Conservation (phyloP, 148 eudicot genomes). For the Simmondsia chinensis region DNA sequence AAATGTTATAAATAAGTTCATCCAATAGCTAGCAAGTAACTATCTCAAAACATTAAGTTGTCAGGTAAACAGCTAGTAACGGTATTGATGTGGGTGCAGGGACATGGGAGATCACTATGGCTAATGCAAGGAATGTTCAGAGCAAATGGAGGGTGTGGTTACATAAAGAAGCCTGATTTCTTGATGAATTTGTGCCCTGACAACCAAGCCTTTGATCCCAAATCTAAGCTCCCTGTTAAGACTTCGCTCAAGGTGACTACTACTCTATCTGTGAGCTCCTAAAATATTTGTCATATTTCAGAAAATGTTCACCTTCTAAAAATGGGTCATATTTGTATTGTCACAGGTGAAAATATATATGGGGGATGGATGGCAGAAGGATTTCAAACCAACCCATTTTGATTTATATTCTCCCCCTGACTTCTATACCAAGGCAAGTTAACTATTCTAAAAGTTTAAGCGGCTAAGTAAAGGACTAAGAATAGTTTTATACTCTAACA, state of each 20-base stretch:
- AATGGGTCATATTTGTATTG: too few species aligned
- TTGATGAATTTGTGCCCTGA: slow-evolving; percentile 32
- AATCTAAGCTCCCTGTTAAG: slow-evolving; percentile 40
- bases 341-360: slow-evolving; percentile 66
- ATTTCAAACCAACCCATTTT: slow-evolving; percentile 78
- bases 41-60: too few species aligned
- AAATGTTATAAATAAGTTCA: too few species aligned
- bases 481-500: too few species aligned
- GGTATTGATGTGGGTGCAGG: slow-evolving; percentile 47
- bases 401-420: slow-evolving; percentile 81
- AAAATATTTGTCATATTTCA: too few species aligned
- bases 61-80: too few species aligned
- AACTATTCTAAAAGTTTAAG: too few species aligned
- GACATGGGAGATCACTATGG: slow-evolving; percentile 76
- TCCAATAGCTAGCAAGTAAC: too few species aligned
- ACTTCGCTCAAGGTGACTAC: slow-evolving; percentile 45
- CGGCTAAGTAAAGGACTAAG: too few species aligned
- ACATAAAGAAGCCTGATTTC: slow-evolving; percentile 69
- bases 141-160: slow-evolving; percentile 80
- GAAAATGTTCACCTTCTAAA: too few species aligned
- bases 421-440: slow-evolving; percentile 66
- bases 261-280: too few species aligned
- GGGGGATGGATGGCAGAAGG: slow-evolving; percentile 90
- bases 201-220: slow-evolving; percentile 50
- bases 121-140: slow-evolving; percentile 84